These are phyloP conservation scores for Celoporthe dispersa DNA, from an alignment of 2,329 filamentous ascomycete genomes.

Conservation along the genomic window DNA sequence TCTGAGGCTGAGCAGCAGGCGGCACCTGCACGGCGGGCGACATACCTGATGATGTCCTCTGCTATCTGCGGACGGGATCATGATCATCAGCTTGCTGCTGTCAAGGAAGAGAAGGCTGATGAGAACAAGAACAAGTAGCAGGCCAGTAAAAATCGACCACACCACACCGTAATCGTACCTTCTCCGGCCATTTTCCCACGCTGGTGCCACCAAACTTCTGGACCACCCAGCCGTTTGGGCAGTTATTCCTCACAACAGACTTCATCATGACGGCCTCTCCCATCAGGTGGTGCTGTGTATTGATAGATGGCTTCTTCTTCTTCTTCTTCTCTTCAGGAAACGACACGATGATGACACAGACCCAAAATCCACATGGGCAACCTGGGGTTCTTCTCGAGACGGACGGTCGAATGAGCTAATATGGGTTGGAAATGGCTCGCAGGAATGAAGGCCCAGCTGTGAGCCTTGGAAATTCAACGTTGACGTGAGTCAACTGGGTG, in stretches of 20 bases:
- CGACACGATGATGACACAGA: neutral
- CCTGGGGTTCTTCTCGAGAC: neutral
- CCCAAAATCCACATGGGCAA: neutral
- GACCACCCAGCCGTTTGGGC: slow-evolving; percentile 72
- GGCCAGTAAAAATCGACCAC: neutral
- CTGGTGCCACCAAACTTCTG: slow-evolving; percentile 97
- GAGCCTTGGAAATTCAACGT: neutral
- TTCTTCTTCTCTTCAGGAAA: neutral
- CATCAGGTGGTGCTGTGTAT: neutral
- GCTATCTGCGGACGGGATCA: slow-evolving; percentile 54
- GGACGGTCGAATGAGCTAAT: neutral
- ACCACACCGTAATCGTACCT: slow-evolving; percentile 44
- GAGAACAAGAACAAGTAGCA: neutral
- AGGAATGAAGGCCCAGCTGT: neutral
- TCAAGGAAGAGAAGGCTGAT: neutral
- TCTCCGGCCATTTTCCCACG: slow-evolving; percentile 88
- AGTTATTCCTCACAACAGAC: slow-evolving; percentile 35
- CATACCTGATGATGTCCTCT: slow-evolving; percentile 69
- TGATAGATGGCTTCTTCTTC: neutral
- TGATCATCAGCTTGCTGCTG: neutral
- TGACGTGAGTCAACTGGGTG: slow-evolving; percentile 21
- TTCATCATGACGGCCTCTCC: slow-evolving; percentile 36
- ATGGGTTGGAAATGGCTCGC: neutral
- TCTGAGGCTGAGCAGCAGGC: slow-evolving; percentile 26
- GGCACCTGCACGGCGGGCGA: slow-evolving; percentile 5